These are phyloP conservation scores for Neoascochyta sp. DNA, from an alignment of 2,329 filamentous ascomycete genomes.

Conservation along the genomic window DNA sequence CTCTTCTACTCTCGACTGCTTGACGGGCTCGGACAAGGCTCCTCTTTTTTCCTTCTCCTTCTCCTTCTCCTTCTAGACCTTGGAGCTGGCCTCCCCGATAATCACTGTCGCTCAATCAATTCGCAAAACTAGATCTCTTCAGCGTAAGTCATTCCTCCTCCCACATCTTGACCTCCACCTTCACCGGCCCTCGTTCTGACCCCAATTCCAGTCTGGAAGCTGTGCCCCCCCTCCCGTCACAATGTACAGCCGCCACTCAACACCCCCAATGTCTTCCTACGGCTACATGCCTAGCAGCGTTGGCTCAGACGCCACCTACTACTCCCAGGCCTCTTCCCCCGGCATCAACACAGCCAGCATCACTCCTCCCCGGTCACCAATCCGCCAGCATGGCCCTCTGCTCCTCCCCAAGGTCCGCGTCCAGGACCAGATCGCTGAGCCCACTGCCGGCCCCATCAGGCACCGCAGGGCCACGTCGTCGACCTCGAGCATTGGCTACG, in stretches of 20 bases:
- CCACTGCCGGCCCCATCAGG: constrained; percentile 54
- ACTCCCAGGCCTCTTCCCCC: constrained; percentile 65
- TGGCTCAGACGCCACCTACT: constrained; percentile 54
- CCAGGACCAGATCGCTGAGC: constrained; percentile 74
- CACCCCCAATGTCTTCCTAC: constrained; percentile 41
- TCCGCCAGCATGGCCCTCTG: constrained; percentile 73
- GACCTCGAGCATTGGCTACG: constrained; percentile 38
- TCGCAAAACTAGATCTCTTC: constrained; percentile 17
- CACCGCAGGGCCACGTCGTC: constrained; percentile 54
- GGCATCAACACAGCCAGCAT: constrained; percentile 65
- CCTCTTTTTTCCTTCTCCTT: constrained; percentile 36
- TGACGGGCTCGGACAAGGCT: too few species aligned
- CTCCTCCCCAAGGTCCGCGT: constrained; percentile 81
- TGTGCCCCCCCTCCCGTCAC: constrained; percentile 19
- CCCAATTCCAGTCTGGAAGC: constrained; percentile 36
- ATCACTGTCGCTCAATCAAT: constrained; percentile 39
- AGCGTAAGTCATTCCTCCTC: constrained; percentile 36
- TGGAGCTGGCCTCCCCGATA: constrained; percentile 47
- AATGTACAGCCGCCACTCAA: constrained; percentile 47
- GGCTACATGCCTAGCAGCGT: constrained; percentile 40
- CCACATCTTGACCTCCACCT: too few species aligned
- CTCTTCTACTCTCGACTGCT: too few species aligned
- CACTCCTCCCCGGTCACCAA: constrained; percentile 67
- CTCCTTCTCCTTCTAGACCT: constrained; percentile 41
- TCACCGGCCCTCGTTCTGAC: too few species aligned